Conservation (phyloP, 2,329 filamentous ascomycete genomes). For the Plenodomus tracheiphilus region DNA sequence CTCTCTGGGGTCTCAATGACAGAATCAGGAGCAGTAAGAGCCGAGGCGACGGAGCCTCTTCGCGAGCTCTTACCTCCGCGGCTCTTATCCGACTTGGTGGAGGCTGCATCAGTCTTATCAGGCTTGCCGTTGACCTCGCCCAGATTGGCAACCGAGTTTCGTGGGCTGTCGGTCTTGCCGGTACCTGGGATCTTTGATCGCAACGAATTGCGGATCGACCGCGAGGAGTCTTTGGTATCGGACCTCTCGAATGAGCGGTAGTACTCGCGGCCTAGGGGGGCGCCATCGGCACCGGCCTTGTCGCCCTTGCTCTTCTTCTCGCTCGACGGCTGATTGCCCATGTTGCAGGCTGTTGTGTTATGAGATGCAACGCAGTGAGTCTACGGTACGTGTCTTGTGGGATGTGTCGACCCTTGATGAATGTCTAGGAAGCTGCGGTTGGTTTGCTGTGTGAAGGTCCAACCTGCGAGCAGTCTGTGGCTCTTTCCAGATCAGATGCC, state of each 20-base stretch:
- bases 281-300: slow-evolving; percentile 53
- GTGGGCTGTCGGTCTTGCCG: slow-evolving; percentile 76
- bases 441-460: slow-evolving; percentile 17
- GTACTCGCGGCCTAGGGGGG: slow-evolving; percentile 68
- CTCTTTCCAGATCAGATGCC: slow-evolving; percentile 15
- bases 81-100: slow-evolving; percentile 72
- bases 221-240: slow-evolving; percentile 89
- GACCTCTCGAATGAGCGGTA: slow-evolving; percentile 91
- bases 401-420: slow-evolving; percentile 1
- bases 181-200: slow-evolving; percentile 85
- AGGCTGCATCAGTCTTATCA: slow-evolving; percentile 74
- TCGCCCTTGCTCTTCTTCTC: slow-evolving; percentile 50
- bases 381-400: slow-evolving; percentile 5
- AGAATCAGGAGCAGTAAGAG: slow-evolving; percentile 49
- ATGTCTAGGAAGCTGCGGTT: slow-evolving; percentile 19
- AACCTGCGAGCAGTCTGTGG: slow-evolving; percentile 15
- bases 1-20: slow-evolving; percentile 36
- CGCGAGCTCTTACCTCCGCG: slow-evolving; percentile 45
- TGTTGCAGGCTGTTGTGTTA: slow-evolving; percentile 51
- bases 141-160: slow-evolving; percentile 66
- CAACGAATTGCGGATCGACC: slow-evolving; percentile 79
- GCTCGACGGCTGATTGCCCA: slow-evolving; percentile 79
- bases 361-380: slow-evolving; percentile 7
- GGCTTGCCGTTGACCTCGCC: slow-evolving; percentile 55
- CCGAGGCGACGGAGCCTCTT: slow-evolving; percentile 41